A percentile compares a stretch with the other conserved stretches of the same genome.
These are phyloP conservation scores for Colletotrichum chrysophilum DNA, from an alignment of 2,329 filamentous ascomycete species.

Conservation along the genomic window DNA sequence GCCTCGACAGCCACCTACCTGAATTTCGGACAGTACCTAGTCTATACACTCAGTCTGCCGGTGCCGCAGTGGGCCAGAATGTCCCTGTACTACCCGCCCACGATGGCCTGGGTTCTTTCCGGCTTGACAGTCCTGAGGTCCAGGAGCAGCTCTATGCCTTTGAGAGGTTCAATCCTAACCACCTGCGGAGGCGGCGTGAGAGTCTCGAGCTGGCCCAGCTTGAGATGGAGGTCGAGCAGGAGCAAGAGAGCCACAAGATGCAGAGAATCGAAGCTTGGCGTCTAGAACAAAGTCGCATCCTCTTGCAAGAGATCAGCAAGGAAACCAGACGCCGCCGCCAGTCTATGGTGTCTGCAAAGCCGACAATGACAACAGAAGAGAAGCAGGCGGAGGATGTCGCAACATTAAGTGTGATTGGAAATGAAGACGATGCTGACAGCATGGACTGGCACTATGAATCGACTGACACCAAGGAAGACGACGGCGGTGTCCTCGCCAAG, in stretches of 20 bases:
- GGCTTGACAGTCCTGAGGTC: conserved; percentile 64
- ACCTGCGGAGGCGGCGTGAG: conserved; percentile 60
- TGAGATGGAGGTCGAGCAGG: conserved; percentile 57
- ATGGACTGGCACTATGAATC: conserved; percentile 60
- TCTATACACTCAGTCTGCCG: conserved; percentile 44
- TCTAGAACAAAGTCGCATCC: conserved; percentile 83
- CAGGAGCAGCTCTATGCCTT: conserved; percentile 91
- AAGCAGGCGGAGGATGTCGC: conserved; percentile 35
- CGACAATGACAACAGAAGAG: conserved; percentile 32
- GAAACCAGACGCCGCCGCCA: conserved; percentile 76
- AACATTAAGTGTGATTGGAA: conserved; percentile 30
- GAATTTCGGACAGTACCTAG: conserved; percentile 75
- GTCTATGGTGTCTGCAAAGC: conserved; percentile 57
- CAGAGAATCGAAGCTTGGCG: conserved; percentile 91
- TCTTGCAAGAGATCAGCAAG: conserved; percentile 87
- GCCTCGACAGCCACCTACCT: conserved; percentile 88
- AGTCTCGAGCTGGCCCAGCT: conserved; percentile 56
- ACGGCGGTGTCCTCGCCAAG: conserved; percentile 77
- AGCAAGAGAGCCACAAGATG: conserved; percentile 75
- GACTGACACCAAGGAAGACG: conserved; percentile 47
- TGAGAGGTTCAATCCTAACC: conserved; percentile 80
- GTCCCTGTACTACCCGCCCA: conserved; percentile 84
- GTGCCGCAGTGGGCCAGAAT: conserved; percentile 57
- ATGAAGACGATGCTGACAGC: conserved; percentile 40
- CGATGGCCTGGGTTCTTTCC: conserved; percentile 90